Percentiles rank a stretch among this genome's conserved stretches.
Evolutionary conservation across 805 yeast genomes (phyloP).

Genomic region (Kodamaea neixiangensis): DNA sequence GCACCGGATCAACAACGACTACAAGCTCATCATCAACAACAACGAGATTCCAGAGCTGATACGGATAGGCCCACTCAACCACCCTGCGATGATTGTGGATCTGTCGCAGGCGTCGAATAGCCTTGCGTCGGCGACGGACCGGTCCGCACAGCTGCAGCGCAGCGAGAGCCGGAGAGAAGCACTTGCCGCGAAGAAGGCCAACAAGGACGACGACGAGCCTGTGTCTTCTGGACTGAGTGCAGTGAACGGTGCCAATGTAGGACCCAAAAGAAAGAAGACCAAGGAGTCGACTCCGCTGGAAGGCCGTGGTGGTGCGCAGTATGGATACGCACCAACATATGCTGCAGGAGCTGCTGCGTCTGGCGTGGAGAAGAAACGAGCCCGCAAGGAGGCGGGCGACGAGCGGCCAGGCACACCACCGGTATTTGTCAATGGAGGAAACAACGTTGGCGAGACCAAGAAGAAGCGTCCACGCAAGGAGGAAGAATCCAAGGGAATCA

Average conservation of each 20-base stretch:
- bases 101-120: constrained; percentile 36
- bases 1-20: constrained; percentile 76
- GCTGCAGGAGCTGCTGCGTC: neutral
- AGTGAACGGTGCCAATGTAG: constrained; percentile 6
- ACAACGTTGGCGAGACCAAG: constrained; percentile 11
- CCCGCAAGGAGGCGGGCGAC: constrained; percentile 15
- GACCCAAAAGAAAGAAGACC: constrained; percentile 15
- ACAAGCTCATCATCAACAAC: constrained; percentile 65
- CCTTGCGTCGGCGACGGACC: constrained; percentile 35
- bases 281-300: constrained; percentile 26
- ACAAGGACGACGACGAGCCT: constrained; percentile 37
- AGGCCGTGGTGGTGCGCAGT: constrained; percentile 16
- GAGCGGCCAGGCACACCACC: constrained; percentile 10
- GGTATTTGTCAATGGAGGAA: constrained; percentile 1
- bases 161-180: constrained; percentile 91
- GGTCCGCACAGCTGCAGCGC: constrained; percentile 73
- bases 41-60: constrained; percentile 81
- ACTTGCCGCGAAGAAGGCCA: constrained; percentile 80
- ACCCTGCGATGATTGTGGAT: constrained; percentile 84
- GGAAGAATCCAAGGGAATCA: constrained; percentile 11
- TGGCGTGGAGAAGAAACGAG: constrained; percentile 16
- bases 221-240: constrained; percentile 8
- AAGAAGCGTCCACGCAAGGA: constrained; percentile 20
- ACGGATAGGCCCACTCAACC: constrained; percentile 77
- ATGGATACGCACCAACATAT: constrained; percentile 14